phyloP scores from a whole-genome alignment of 2,329 filamentous ascomycete genomes.

The Fusarium sp. region DNA sequence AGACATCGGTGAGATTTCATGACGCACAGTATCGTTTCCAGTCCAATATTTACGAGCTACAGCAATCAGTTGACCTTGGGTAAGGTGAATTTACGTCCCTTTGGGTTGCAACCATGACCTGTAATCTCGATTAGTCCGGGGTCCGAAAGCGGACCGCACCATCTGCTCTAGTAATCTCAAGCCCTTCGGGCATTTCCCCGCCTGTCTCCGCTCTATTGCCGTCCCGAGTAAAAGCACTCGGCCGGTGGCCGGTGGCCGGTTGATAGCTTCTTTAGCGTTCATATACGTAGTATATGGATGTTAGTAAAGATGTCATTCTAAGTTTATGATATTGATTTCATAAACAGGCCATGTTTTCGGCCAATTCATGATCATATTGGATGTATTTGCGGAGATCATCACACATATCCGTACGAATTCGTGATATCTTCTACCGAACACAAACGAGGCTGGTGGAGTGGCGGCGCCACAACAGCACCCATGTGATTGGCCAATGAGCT shows the following conservation, averaged over 20 bases:
- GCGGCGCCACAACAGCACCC: constrained; percentile 4
- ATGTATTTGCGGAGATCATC: neutral
- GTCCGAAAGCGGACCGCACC: constrained; percentile 38
- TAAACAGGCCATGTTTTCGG: no score
- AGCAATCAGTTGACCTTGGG: constrained; percentile 12
- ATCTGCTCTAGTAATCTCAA: constrained; percentile 8
- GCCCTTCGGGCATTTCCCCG: constrained; percentile 18
- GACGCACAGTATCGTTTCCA: constrained; percentile 11
- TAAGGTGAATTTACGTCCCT: neutral
- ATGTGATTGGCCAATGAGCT: constrained; percentile 38
- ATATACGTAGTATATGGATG: neutral
- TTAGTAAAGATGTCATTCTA: neutral
- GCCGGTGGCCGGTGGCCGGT: constrained; percentile 1
- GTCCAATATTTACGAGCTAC: neutral
- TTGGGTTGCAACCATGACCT: constrained; percentile 24
- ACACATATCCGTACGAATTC: neutral
- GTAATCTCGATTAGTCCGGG: constrained; percentile 11
- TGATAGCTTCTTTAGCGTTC: neutral
- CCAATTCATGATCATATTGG: no score
- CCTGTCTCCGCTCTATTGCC: constrained; percentile 33
- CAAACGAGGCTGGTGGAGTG: constrained; percentile 16
- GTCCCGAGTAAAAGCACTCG: constrained; percentile 24
- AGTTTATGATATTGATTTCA: neutral
- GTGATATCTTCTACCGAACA: neutral
- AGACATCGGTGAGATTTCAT: constrained; percentile 26